phyloP scores from a whole-genome alignment of 805 yeast species.

The Blastobotrys terrestris region DNA sequence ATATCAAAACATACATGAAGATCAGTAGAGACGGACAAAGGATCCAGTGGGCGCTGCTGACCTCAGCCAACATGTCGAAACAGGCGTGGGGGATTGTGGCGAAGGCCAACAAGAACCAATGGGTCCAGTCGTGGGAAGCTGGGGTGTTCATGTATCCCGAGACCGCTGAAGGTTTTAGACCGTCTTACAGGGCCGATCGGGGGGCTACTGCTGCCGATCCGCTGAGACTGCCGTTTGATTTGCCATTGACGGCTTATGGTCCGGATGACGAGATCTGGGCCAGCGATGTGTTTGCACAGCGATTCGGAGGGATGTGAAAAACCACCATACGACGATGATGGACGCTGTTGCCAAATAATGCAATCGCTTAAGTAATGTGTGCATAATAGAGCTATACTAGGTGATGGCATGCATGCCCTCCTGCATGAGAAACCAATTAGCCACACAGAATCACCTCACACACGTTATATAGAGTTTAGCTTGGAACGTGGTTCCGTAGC shows the following conservation, averaged over 20 bases:
- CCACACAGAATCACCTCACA: no score
- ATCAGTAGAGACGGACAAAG: constrained; percentile 4
- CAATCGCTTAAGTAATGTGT: no score
- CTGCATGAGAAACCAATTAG: no score
- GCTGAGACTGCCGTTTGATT: constrained; percentile 15
- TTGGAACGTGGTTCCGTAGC: no score
- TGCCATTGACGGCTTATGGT: constrained; percentile 13
- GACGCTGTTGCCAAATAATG: no score
- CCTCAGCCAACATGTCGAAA: constrained; percentile 68
- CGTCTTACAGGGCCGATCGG: constrained; percentile 39
- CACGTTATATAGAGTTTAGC: no score
- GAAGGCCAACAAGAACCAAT: constrained; percentile 20
- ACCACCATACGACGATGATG: no score
- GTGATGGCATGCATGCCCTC: no score
- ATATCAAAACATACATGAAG: constrained; percentile 57
- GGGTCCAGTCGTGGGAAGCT: constrained; percentile 44
- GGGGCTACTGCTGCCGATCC: background rate
- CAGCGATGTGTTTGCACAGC: background rate
- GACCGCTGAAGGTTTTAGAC: constrained; percentile 33
- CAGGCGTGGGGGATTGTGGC: constrained; percentile 71
- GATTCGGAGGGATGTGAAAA: no score
- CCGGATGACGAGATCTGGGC: constrained; percentile 15
- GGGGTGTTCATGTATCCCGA: constrained; percentile 44
- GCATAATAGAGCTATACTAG: no score
- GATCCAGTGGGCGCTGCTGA: constrained; percentile 61